Base-by-base conservation (phyloP, 805 yeast species). In the Cyberlindnera mycetangii region DNA sequence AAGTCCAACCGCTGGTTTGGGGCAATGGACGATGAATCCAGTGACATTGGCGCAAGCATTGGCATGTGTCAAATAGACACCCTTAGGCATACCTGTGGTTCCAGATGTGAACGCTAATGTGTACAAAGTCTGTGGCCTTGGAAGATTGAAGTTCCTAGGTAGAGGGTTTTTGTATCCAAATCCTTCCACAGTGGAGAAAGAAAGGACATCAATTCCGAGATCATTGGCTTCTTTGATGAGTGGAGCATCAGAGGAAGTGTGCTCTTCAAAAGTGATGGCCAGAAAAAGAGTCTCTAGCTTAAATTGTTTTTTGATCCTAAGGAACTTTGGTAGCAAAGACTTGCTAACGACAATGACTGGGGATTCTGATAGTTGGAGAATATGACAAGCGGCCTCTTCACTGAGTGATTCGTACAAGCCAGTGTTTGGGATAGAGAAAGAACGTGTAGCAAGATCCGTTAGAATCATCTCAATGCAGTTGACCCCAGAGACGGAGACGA, bases 41-140 rank as follows among this genome's bases (percentile, higher is more conserved):
- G 65, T 55, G 19, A 62, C 54, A 43, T 70, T 70, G 21, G 72
- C 59, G 11, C 66, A 66, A 15, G 78, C 71, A 51, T 78, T 80
- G 32, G 60, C 62, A 50, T 84, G 89, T n/a, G 80, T 71, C 46
- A 83, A 65, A 39, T 79, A 76, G 16, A 76, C 85, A 16, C 85
- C 85, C 59, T 79, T 79, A 24, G 85, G 85, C 28, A 72, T 61
- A 3, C 84, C 83, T 1, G 84, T 77, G 4, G 85, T 79, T 12
- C 85, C 85, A 0, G 83, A 78, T 6, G 85, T 80, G 58, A 79
- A 79, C 19, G 78, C 75, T 34, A 80, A 70, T 9, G 84, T 75
- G 51, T 72, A 70, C 3, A 67, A 49, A 20, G 69, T 68, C 4
- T 69, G 65, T 1, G 77, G 74, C 2, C 51, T 55, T 5, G 75